phyloP scores from a whole-genome alignment of 202 grass and related monocot genomes.

The Saccharum hybrid region DNA sequence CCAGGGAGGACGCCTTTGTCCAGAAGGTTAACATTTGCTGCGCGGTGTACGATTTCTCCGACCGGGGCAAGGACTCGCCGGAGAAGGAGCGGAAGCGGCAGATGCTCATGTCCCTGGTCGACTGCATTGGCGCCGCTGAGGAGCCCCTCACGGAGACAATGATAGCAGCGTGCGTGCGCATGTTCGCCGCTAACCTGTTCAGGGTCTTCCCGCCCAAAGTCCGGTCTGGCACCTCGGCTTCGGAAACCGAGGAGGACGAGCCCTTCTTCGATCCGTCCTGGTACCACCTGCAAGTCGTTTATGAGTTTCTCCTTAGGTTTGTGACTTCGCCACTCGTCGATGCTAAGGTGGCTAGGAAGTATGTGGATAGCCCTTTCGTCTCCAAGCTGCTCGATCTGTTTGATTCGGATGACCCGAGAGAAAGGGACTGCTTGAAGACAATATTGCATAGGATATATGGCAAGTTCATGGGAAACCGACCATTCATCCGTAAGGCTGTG shows the following conservation, averaged over 20 bases:
- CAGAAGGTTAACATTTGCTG: slow-evolving; percentile 82
- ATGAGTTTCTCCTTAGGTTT: slow-evolving; percentile 81
- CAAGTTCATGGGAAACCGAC: slow-evolving; percentile 86
- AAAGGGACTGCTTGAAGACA: slow-evolving; percentile 86
- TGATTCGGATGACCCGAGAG: slow-evolving; percentile 89
- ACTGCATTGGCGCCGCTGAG: slow-evolving; percentile 59
- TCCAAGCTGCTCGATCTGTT: slow-evolving; percentile 81
- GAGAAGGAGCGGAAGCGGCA: slow-evolving; percentile 86
- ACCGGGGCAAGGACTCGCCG: slow-evolving; percentile 73
- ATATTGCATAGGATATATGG: slow-evolving; percentile 87
- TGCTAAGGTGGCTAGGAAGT: slow-evolving; percentile 80
- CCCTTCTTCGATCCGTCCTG: slow-evolving; percentile 88
- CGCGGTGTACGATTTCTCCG: slow-evolving; percentile 74
- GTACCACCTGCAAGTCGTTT: slow-evolving; percentile 87
- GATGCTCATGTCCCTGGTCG: slow-evolving; percentile 71
- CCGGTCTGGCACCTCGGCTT: slow-evolving; percentile 41
- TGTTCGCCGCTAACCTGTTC: slow-evolving; percentile 80
- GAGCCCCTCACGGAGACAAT: slow-evolving; percentile 77
- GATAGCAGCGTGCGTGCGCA: slow-evolving; percentile 65
- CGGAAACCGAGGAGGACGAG: slow-evolving; percentile 82
- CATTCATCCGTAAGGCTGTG: slow-evolving; percentile 91
- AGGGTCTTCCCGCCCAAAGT: slow-evolving; percentile 84
- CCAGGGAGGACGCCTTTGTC: slow-evolving; percentile 71
- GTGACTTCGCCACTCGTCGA: slow-evolving; percentile 77
- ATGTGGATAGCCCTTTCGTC: slow-evolving; percentile 69